Percentiles rank a stretch among this genome's conserved stretches.
Conservation (phyloP, 768 basidiomycete genomes). For the Tremella mesenterica region DNA sequence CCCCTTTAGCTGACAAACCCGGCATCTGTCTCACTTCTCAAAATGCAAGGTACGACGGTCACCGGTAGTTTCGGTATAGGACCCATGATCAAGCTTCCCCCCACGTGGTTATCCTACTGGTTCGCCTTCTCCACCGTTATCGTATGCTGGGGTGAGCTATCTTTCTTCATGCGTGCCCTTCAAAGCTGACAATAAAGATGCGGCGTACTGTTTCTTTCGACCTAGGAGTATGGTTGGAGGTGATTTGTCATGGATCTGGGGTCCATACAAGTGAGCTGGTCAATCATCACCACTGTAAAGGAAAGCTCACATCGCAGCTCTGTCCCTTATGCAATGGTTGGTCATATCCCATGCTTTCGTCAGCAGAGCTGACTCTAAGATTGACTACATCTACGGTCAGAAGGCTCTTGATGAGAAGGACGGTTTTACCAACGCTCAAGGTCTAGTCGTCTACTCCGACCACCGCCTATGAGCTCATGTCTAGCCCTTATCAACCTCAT, state of each 20-base stretch:
- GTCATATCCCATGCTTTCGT: conserved; percentile 14
- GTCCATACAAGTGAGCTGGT: conserved; percentile 55
- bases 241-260: conserved; percentile 86
- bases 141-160: conserved; percentile 38
- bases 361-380: conserved; percentile 2
- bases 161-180: too few relatives aligned
- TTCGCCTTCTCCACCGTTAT: conserved; percentile 30
- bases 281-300: neutral
- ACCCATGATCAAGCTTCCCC: conserved; percentile 14
- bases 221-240: conserved; percentile 81
- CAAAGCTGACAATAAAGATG: conserved; percentile 18
- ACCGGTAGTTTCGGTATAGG: too few relatives aligned
- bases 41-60: too few relatives aligned
- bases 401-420: conserved; percentile 56
- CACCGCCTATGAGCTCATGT: neutral
- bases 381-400: conserved; percentile 61
- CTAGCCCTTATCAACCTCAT: conserved; percentile 69
- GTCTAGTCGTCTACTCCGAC: neutral
- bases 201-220: conserved; percentile 44
- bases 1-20: too few relatives aligned
- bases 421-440: conserved; percentile 78
- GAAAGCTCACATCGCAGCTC: conserved; percentile 5
- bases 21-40: too few relatives aligned
- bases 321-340: conserved; percentile 10
- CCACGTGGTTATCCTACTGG: conserved; percentile 38